Evolutionary conservation across 2,329 filamentous ascomycete genomes (phyloP), one percentile per base, ranked within the genome.

Genomic region (Pyrenophora graminea): DNA sequence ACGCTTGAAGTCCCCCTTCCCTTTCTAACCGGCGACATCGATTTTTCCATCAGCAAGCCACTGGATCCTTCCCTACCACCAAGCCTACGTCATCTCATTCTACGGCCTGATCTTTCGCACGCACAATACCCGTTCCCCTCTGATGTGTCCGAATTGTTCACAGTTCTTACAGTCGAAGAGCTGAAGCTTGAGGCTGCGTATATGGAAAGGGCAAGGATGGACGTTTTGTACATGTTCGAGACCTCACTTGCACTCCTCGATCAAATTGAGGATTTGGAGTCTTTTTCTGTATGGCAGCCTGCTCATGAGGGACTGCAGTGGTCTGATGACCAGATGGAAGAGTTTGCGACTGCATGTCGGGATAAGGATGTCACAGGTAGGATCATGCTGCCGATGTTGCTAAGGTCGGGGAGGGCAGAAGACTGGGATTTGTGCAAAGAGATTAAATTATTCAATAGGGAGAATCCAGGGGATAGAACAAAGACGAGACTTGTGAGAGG

Each of bases 211-310:
- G 66, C 64, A 12, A 55, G 63, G 15, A 70, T 67, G 64, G 65
- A 70, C 36, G 40, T 64, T 4, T 61, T 61, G 2, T 65, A 63
- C 32, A 58, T 62, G 27, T 66, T 60, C 4, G 56, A 21, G 19
- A 21, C 19, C 3, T 21, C 53, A 3, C 53, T 65, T 12, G 38
- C 45, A 1, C 25, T 69, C 21, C 51, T 69, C 9, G 62, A 64
- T 10, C 52, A 57, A 17, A 21, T 39, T 59, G 2, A 25, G 48
- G 7, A 15, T 45, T n/a, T 70, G 7, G 51, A 61, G 45, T 64
- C 62, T 1, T 53, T 68, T 8, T 55, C 64, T 3, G 37, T 67
- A 3, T 68, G 63, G 61, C 63, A 69, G 23, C 65, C 66, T n/a
- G 58, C 64, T 2, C 63, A 68, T 25, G 42, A 59, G 7, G 53